Evolutionary conservation across 2,329 filamentous ascomycete genomes (phyloP).

Genomic region (Ophidiomyces ophidiicola): DNA sequence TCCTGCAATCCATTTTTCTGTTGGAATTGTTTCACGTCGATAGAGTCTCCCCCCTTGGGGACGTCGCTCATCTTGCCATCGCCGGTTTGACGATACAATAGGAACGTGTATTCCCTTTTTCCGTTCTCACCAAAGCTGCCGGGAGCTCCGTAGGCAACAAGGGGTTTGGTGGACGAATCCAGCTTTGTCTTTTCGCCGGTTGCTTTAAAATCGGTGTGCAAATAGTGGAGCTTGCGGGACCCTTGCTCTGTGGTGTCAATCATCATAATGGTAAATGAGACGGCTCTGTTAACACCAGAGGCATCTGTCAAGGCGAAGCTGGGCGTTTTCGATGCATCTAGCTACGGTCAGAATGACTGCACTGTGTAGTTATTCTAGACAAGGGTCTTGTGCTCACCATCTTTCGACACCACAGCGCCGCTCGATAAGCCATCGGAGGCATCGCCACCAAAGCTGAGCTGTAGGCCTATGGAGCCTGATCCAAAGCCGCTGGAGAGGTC

Average conservation of each 20-base stretch:
- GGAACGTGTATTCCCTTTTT: slow-evolving; percentile 11
- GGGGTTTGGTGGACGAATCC: slow-evolving; percentile 2
- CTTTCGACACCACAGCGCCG: slow-evolving; percentile 5
- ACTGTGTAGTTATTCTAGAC: not conserved
- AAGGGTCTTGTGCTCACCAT: slow-evolving; percentile 3
- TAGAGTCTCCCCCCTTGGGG: not conserved
- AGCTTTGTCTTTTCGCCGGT: slow-evolving; percentile 13
- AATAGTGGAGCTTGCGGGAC: slow-evolving; percentile 8
- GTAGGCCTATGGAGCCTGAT: slow-evolving; percentile 2
- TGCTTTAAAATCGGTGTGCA: slow-evolving; percentile 11
- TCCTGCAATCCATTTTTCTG: slow-evolving; percentile 5
- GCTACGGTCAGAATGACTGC: not conserved
- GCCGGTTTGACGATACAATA: slow-evolving; percentile 9
- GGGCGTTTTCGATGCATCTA: slow-evolving; percentile 7
- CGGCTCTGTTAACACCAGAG: slow-evolving; percentile 11
- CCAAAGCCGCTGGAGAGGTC: slow-evolving; percentile 9
- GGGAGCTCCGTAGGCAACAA: slow-evolving; percentile 9
- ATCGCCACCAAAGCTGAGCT: slow-evolving; percentile 13
- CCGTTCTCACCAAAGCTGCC: slow-evolving; percentile 5
- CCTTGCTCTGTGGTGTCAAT: slow-evolving; percentile 11
- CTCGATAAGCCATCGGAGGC: slow-evolving; percentile 13
- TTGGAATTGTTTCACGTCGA: slow-evolving; percentile 7
- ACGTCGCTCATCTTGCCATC: not conserved
- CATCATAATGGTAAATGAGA: slow-evolving; percentile 12
- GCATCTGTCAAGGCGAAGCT: slow-evolving; percentile 12